A percentile compares a stretch with the other conserved stretches of the same genome.
These are phyloP conservation scores for Penicillium malachiteum DNA, from an alignment of 495 filamentous ascomycete genomes.

Conservation along the genomic window DNA sequence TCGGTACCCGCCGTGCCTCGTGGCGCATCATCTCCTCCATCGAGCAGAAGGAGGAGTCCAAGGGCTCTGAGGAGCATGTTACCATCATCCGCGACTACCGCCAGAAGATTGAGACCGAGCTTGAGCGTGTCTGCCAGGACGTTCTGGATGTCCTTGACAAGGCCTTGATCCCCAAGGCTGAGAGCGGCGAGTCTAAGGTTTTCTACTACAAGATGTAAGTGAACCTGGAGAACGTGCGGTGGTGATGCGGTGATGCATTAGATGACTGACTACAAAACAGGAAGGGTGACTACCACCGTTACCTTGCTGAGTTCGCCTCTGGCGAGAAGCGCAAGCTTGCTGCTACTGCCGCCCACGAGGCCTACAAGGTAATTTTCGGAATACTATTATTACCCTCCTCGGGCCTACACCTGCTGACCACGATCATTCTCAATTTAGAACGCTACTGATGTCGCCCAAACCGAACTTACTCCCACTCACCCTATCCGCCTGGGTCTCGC, in stretches of 20 bases:
- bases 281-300: slow-evolving; percentile 99
- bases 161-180: slow-evolving; percentile 94
- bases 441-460: slow-evolving; percentile 97
- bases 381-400: neutral
- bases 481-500: slow-evolving; percentile 97
- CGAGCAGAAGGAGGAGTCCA: slow-evolving; percentile 99
- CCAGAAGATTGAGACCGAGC: slow-evolving; percentile 96
- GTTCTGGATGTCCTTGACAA: slow-evolving; percentile 95
- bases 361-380: slow-evolving; percentile 78
- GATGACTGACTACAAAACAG: slow-evolving; percentile 47
- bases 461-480: slow-evolving; percentile 95
- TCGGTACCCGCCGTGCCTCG: slow-evolving; percentile 96
- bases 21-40: slow-evolving; percentile 99
- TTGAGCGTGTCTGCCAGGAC: slow-evolving; percentile 98
- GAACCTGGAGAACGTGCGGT: neutral
- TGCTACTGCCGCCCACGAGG: slow-evolving; percentile 94
- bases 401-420: neutral
- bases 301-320: slow-evolving; percentile 97
- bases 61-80: slow-evolving; percentile 98
- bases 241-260: neutral
- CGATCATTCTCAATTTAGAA: slow-evolving; percentile 51
- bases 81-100: slow-evolving; percentile 95
- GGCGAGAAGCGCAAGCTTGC: slow-evolving; percentile 98
- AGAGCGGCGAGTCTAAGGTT: slow-evolving; percentile 98
- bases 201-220: slow-evolving; percentile 99